Base-by-base conservation (phyloP, 352 stramenopile genomes). In the Globisporangium paddicum region DNA sequence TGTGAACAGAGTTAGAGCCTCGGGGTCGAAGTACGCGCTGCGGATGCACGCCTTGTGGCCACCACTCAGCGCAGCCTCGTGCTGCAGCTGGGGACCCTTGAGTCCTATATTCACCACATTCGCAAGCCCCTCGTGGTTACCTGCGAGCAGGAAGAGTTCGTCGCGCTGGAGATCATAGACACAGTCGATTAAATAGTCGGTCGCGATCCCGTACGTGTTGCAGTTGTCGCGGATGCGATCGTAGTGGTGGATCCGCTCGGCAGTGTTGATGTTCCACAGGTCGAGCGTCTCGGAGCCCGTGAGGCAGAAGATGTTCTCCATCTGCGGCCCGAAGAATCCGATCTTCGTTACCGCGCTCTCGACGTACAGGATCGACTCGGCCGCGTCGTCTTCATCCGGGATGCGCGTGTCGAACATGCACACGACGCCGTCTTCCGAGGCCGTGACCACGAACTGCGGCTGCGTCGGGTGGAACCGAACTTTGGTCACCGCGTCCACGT, bases 361-460 rank as follows among this genome's bases (percentile, higher is more conserved):
- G 28, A 91, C 87, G 64, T 96, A 96, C 40, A 97, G 46, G 50
- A 96, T 95, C 38, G 85, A 93, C 64, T 95, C 88, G 30, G 96
- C 70, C 2, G 89, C 87, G 21, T 97, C 89, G 51, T 96, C 87
- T 65, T 96, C 87, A 42, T 90, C 73, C 3, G 86, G 62, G 32
- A 96, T 86, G 52, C 77, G 80, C 49, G 72, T 90, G 60, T 97
- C 84, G 55, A 94, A 96, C 60, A 95, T 88, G 66, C 87, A 96
- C 70, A 97, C 88, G 46, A 96, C 72, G 52, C 89, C 89, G 63
- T 97, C 89, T 58, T 97, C 89, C 2, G 87, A 96, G 6, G 82
- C 89, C n/a, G 89, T 96, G 45, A 92, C 81, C 30, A 97, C 75
- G 64, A 89, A 92, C 14, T 78, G 71, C 25, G 59, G 72, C 26